These are phyloP conservation scores for Corylus americana DNA, from an alignment of 306 rosid species.

Conservation along the genomic window DNA sequence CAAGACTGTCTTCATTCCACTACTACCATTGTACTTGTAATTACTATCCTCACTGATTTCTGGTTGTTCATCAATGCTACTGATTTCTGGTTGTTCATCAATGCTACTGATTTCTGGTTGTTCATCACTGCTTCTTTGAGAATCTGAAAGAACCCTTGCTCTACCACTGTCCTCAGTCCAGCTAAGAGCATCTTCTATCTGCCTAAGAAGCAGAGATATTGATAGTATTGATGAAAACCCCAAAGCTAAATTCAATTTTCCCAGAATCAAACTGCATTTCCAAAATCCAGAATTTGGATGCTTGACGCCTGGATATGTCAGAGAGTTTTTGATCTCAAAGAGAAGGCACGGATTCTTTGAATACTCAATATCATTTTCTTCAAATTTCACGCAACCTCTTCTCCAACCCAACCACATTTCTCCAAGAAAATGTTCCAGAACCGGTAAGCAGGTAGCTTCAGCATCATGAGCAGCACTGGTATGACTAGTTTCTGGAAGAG, in stretches of 20 bases:
- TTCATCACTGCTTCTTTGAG: constrained; percentile 26
- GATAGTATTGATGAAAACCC: constrained; percentile 60
- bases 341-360: constrained; percentile 71
- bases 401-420: constrained; percentile 62
- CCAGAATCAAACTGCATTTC: constrained; percentile 69
- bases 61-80: constrained; percentile 15
- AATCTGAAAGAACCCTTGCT: constrained; percentile 26
- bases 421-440: constrained; percentile 45
- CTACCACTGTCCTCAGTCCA: constrained; percentile 40
- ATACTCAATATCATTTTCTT: constrained; percentile 51
- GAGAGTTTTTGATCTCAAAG: constrained; percentile 51
- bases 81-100: constrained; percentile 33
- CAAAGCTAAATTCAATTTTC: constrained; percentile 70
- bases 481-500: constrained; percentile 42
- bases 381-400: constrained; percentile 47
- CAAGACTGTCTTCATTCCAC: constrained; percentile 43
- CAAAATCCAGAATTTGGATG: constrained; percentile 49
- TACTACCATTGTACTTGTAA: constrained; percentile 48
- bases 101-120: constrained; percentile 28
- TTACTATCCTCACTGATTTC: constrained; percentile 39
- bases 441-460: constrained; percentile 47
- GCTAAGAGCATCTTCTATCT: constrained; percentile 49
- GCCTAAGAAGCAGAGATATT: constrained; percentile 56
- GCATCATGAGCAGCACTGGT: constrained; percentile 15
- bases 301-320: constrained; percentile 41